Evolutionary conservation across 352 stramenopile species (phyloP).

Genomic region (Phytophthora podocarpi): DNA sequence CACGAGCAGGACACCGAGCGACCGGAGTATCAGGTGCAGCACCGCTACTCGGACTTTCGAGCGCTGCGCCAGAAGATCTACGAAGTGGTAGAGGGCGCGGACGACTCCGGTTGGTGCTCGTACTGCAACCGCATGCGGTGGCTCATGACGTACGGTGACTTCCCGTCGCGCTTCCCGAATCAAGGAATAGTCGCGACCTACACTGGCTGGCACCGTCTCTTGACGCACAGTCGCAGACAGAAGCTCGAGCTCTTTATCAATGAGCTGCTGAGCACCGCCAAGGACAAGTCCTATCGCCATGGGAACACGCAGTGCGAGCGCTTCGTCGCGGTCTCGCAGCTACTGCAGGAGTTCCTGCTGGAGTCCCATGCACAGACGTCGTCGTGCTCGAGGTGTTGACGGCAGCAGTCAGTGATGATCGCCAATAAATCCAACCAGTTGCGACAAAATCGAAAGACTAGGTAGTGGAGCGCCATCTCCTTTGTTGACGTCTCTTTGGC

Average conservation of each 20-base stretch:
- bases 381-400: conserved; percentile 6
- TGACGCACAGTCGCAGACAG: conserved; percentile 26
- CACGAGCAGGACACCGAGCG: conserved; percentile 26
- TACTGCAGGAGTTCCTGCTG: conserved; percentile 59
- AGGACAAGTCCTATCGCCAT: conserved; percentile 55
- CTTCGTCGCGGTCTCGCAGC: conserved; percentile 48
- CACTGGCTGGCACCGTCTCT: conserved; percentile 21
- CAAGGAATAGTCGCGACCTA: conserved; percentile 23
- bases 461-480: conserved; percentile 8
- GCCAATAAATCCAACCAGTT: not conserved
- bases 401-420: too few relatives aligned
- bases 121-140: conserved; percentile 60
- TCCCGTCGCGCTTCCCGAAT: conserved; percentile 53
- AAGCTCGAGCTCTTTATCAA: conserved; percentile 51
- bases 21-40: conserved; percentile 44
- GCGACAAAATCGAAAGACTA: conserved; percentile 18
- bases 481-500: conserved; percentile 4
- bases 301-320: conserved; percentile 44
- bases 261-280: conserved; percentile 41
- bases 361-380: conserved; percentile 24
- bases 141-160: conserved; percentile 44
- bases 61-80: conserved; percentile 43
- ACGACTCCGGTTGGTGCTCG: conserved; percentile 53
- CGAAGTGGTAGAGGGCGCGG: conserved; percentile 21
- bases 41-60: conserved; percentile 64